These are phyloP conservation scores for Xerocomus minutiporus DNA, from an alignment of 1,284 basidiomycete species.

Conservation along the genomic window DNA sequence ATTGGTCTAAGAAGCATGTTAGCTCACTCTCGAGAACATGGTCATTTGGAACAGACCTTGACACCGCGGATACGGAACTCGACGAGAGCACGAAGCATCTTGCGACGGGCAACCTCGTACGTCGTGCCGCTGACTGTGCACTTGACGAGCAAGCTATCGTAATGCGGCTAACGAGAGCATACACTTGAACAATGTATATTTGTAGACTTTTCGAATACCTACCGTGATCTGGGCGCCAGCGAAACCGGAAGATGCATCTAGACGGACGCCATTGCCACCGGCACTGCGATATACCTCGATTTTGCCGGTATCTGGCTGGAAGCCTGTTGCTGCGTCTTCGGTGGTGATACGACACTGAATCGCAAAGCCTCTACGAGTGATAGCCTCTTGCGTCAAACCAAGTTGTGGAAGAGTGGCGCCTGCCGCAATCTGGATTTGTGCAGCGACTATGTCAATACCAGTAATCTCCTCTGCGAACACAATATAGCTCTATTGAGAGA, in stretches of 20 bases:
- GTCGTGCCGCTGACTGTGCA: slow-evolving; percentile 95
- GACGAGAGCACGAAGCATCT: slow-evolving; percentile 98
- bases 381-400: slow-evolving; percentile 94
- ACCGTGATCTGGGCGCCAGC: slow-evolving; percentile 99
- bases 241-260: slow-evolving; percentile 97
- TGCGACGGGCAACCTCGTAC: slow-evolving; percentile 96
- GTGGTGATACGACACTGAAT: slow-evolving; percentile 99
- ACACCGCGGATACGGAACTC: slow-evolving; percentile 99
- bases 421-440: slow-evolving; percentile 97
- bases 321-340: slow-evolving; percentile 87
- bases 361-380: slow-evolving; percentile 94
- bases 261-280: slow-evolving; percentile 96
- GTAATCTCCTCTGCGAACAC: slow-evolving; percentile 85
- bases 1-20: slow-evolving; percentile 67
- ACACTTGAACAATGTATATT: not conserved
- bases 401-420: slow-evolving; percentile 95
- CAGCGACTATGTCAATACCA: slow-evolving; percentile 96
- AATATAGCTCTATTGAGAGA: slow-evolving; percentile 2
- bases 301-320: slow-evolving; percentile 99
- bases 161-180: slow-evolving; percentile 69
- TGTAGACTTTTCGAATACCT: slow-evolving; percentile 21
- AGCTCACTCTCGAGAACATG: not conserved
- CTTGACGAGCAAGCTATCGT: slow-evolving; percentile 97
- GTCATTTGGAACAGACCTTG: slow-evolving; percentile 54
- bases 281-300: slow-evolving; percentile 99